Evolutionary conservation across 108 stramenopile genomes (phyloP).

Genomic region (Conticribra weissflogii): DNA sequence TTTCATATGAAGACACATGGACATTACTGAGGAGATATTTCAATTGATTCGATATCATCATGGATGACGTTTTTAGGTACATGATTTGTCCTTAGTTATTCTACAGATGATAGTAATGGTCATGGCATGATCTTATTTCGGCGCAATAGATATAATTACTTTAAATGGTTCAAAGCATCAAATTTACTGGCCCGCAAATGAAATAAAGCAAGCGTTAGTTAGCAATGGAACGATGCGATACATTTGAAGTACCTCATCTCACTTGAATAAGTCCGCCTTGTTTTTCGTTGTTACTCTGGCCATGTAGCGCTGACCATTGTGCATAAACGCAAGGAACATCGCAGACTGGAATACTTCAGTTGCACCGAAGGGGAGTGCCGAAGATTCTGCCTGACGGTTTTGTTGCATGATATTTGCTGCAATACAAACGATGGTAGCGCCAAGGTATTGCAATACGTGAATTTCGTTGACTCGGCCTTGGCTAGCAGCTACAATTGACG

Average conservation of each 20-base stretch:
- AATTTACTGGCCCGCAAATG: slow-evolving; percentile 1
- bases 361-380: slow-evolving; percentile 11
- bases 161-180: no score
- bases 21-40: not conserved
- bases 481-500: slow-evolving; percentile 43
- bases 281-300: slow-evolving; percentile 44
- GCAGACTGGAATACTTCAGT: slow-evolving; percentile 47
- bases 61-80: no score
- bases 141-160: no score
- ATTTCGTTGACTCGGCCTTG: slow-evolving; percentile 50
- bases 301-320: slow-evolving; percentile 45
- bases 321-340: slow-evolving; percentile 51
- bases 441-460: slow-evolving; percentile 48
- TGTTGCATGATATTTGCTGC: slow-evolving; percentile 48
- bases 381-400: slow-evolving; percentile 1
- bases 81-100: no score
- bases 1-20: not conserved
- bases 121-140: no score
- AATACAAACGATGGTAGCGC: slow-evolving; percentile 50
- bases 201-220: no score
- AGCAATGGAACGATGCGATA: no score
- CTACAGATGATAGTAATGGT: no score
- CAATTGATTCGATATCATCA: no score
- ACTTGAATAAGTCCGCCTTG: not conserved
- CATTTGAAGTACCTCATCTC: no score